Evolutionary conservation across 2,329 filamentous ascomycete genomes (phyloP).

Genomic region (Penicillium expansum): DNA sequence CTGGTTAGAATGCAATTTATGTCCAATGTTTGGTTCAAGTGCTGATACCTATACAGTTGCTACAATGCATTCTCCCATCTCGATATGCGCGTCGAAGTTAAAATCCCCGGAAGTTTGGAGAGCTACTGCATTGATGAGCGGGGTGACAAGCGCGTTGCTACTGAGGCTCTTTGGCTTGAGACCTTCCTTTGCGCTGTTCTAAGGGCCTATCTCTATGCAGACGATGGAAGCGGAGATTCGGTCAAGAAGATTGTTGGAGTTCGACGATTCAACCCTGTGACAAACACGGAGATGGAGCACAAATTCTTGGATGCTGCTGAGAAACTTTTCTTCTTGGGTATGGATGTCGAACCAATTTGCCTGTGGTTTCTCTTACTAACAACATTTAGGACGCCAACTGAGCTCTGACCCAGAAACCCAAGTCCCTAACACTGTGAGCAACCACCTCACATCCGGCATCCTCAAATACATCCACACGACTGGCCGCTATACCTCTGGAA

Average conservation of each 20-base stretch:
- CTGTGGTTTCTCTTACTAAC: constrained; percentile 16
- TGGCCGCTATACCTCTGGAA: constrained; percentile 87
- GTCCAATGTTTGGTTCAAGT: not conserved
- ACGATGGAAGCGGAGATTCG: constrained; percentile 88
- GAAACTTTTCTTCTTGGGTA: constrained; percentile 89
- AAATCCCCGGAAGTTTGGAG: constrained; percentile 93
- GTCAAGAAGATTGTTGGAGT: constrained; percentile 98
- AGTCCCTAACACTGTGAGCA: constrained; percentile 93
- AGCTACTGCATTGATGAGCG: constrained; percentile 97
- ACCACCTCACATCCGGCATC: constrained; percentile 90
- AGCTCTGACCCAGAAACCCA: constrained; percentile 97
- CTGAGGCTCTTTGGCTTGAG: constrained; percentile 93
- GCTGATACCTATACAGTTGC: constrained; percentile 55
- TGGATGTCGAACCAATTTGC: not conserved
- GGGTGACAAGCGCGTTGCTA: constrained; percentile 88
- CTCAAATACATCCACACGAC: constrained; percentile 94
- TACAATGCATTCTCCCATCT: constrained; percentile 99
- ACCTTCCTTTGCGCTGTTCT: constrained; percentile 95
- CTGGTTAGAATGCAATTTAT: constrained; percentile 59
- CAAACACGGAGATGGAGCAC: constrained; percentile 96
- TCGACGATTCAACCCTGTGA: constrained; percentile 93
- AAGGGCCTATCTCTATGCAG: constrained; percentile 92
- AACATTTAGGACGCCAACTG: constrained; percentile 74
- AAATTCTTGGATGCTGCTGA: constrained; percentile 93
- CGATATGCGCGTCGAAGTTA: constrained; percentile 97